A percentile compares a stretch with the other conserved stretches of the same genome.
These are phyloP conservation scores for Daedaleopsis nitida DNA, from an alignment of 768 basidiomycete species.

Conservation along the genomic window DNA sequence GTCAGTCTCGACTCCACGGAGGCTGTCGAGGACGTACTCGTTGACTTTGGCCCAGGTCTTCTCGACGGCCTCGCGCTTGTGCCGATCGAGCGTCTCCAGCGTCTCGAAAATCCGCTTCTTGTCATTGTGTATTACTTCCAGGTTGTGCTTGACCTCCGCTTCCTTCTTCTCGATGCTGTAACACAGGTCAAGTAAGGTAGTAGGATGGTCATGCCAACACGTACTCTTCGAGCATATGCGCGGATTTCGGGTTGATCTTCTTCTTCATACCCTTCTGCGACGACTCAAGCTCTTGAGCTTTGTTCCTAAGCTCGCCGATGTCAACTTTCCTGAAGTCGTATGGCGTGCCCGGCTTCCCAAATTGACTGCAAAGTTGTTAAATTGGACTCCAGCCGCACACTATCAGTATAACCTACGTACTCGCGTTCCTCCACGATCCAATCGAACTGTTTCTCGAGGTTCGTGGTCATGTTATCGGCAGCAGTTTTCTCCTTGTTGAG, in stretches of 20 bases:
- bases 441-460: conserved; percentile 78
- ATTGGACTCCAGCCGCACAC: background rate
- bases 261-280: conserved; percentile 89
- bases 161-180: conserved; percentile 93
- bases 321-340: conserved; percentile 80
- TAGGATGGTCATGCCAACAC: conserved; percentile 20
- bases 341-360: conserved; percentile 76
- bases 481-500: conserved; percentile 66
- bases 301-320: conserved; percentile 57
- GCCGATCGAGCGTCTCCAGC: conserved; percentile 88
- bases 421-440: conserved; percentile 91
- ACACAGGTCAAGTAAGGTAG: background rate
- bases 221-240: conserved; percentile 94
- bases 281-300: conserved; percentile 73
- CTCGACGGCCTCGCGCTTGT: conserved; percentile 90
- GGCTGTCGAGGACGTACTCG: conserved; percentile 51
- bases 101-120: conserved; percentile 95
- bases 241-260: conserved; percentile 93
- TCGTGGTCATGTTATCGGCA: conserved; percentile 51
- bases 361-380: conserved; percentile 53
- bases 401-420: conserved; percentile 49
- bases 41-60: conserved; percentile 98
- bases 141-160: conserved; percentile 81
- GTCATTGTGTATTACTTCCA: conserved; percentile 85
- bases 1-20: background rate